These are phyloP conservation scores for Sporothrix sp. DNA, from an alignment of 2,329 filamentous ascomycete species.

Conservation along the genomic window DNA sequence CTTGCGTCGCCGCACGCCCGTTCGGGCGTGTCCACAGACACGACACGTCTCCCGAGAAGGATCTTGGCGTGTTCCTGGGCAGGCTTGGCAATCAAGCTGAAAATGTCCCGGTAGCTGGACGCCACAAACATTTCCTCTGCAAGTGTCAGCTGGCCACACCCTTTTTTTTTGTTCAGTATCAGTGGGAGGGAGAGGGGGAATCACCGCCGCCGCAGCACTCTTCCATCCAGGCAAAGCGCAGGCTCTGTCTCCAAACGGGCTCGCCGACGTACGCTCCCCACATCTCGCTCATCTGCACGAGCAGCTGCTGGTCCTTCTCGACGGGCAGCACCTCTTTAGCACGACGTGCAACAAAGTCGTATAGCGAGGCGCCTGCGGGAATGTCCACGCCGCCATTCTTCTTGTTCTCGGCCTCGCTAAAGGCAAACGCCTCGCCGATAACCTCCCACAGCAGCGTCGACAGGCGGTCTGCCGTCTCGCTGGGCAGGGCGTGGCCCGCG, in stretches of 20 bases:
- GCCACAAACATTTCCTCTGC: slow-evolving; percentile 54
- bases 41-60: slow-evolving; percentile 34
- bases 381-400: too few species aligned
- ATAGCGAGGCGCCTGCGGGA: too few species aligned
- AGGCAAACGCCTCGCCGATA: too few species aligned
- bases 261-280: slow-evolving; percentile 58
- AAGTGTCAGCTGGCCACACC: neutral
- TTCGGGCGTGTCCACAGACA: slow-evolving; percentile 26
- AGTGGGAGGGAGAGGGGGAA: slow-evolving; percentile 10
- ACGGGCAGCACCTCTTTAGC: slow-evolving; percentile 31
- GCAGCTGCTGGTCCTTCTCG: slow-evolving; percentile 33
- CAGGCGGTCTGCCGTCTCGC: too few species aligned
- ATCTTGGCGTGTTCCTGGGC: slow-evolving; percentile 40
- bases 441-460: too few species aligned
- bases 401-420: too few species aligned
- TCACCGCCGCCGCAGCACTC: slow-evolving; percentile 53
- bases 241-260: slow-evolving; percentile 46
- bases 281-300: slow-evolving; percentile 46
- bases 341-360: slow-evolving; percentile 43
- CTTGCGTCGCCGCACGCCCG: slow-evolving; percentile 13
- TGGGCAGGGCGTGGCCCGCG: too few species aligned
- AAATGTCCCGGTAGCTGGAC: slow-evolving; percentile 49
- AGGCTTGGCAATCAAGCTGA: slow-evolving; percentile 39
- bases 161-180: neutral
- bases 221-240: slow-evolving; percentile 57